A percentile compares a stretch with the other conserved stretches of the same genome.
phyloP scores from a whole-genome alignment of 2,329 filamentous ascomycete species.

The Ciborinia camelliae region DNA sequence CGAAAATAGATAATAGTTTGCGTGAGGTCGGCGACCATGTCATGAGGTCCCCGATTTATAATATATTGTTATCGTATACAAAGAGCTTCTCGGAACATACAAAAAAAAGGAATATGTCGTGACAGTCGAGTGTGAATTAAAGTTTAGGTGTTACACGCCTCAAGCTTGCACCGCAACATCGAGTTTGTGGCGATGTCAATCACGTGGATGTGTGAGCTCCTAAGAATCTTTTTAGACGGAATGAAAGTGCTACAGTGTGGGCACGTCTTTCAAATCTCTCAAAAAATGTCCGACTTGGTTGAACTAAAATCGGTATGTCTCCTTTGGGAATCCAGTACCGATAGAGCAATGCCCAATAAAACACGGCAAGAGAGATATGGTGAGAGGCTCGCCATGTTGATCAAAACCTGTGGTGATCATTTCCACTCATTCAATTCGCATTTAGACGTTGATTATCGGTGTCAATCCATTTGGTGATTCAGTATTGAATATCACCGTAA shows the following conservation, averaged over 20 bases:
- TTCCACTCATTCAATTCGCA: not conserved
- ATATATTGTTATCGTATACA: conserved; percentile 13
- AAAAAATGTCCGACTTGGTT: not conserved
- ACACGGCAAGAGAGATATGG: not conserved
- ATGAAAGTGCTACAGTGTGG: conserved; percentile 7
- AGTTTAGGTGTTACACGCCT: conserved; percentile 14
- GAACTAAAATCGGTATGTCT: not conserved
- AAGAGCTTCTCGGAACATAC: not conserved
- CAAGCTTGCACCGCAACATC: conserved; percentile 4
- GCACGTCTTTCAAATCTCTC: not conserved
- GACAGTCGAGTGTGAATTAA: conserved; percentile 6
- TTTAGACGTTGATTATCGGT: not conserved
- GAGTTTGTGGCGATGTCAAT: conserved; percentile 10
- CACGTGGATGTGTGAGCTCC: not conserved
- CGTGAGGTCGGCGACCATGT: conserved; percentile 19
- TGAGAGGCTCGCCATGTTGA: not conserved
- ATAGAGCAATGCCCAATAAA: not conserved
- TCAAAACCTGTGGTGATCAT: not conserved
- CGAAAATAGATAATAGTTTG: conserved; percentile 10
- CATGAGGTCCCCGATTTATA: conserved; percentile 15
- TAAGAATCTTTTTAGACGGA: not conserved
- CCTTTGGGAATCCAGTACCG: not conserved
- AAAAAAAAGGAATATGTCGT: conserved; percentile 9
- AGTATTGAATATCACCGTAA: not conserved
- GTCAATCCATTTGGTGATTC: not conserved